These are phyloP conservation scores for Cenchrus fungigraminus DNA, from an alignment of 176 grass and related monocot species.

Conservation along the genomic window DNA sequence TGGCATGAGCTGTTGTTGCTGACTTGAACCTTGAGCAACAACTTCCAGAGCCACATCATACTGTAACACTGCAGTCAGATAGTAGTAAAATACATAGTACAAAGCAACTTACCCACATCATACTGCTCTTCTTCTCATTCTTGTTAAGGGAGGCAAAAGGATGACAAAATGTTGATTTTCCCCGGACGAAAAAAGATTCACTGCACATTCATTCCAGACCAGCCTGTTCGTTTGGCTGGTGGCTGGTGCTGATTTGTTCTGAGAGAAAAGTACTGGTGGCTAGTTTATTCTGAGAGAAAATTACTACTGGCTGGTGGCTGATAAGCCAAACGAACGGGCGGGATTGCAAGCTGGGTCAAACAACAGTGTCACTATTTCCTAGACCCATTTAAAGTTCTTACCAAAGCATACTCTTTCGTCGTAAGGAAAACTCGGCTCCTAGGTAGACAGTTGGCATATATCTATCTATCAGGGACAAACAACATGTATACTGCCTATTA, in stretches of 20 bases:
- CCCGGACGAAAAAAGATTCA: neutral
- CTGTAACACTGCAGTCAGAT: slow-evolving; percentile 2
- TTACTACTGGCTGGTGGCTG: too few relatives aligned
- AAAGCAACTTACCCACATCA: neutral
- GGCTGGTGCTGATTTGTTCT: too few relatives aligned
- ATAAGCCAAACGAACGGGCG: too few relatives aligned
- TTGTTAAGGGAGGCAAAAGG: too few relatives aligned
- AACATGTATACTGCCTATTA: slow-evolving; percentile 25
- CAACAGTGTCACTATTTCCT: neutral
- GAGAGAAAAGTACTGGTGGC: too few relatives aligned
- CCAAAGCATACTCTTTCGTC: slow-evolving; percentile 16
- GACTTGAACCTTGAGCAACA: neutral
- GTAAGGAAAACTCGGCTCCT: neutral
- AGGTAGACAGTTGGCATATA: slow-evolving; percentile 13
- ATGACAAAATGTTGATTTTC: neutral
- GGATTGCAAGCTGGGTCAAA: neutral
- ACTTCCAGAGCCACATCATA: slow-evolving; percentile 5
- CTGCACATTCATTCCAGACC: neutral
- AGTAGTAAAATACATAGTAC: neutral
- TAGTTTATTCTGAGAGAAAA: too few relatives aligned
- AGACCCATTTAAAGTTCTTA: neutral
- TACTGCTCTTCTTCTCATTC: too few relatives aligned
- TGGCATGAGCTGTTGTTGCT: neutral
- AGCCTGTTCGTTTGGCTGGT: too few relatives aligned
- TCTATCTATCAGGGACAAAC: slow-evolving; percentile 15